Base-by-base conservation (phyloP, 805 yeast species). In the Vanderwaltozyma yarrowii region DNA sequence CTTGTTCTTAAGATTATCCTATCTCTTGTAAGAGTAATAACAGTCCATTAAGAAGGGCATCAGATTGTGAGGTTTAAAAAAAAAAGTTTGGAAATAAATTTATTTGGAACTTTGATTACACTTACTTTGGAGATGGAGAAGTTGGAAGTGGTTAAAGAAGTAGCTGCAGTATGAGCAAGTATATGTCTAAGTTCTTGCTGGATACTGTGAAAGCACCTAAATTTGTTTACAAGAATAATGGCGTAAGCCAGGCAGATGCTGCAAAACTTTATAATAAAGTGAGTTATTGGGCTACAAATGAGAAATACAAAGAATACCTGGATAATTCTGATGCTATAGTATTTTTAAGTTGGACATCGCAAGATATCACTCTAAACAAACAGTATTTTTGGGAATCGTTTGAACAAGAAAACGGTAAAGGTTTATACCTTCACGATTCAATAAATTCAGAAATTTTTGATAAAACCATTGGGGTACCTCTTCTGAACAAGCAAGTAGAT, bases 341-440 rank as follows among this genome's bases (percentile, higher is more conserved):
- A 12, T 14, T 35, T 5, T 21, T 34, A 18, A 36, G 23, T 17
- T 39, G 41, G 41, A 15, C 11, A 6, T 32, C 27, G 11, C 28
- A 33, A 10, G 35, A 36, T 25, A 9, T 30, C 12, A 13, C 3
- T 10, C 15, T 36, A 7, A 15, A 36, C 20, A 31, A 19, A 15
- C 29, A 14, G 7, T 39, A 41, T 30, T 41, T 28, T 15, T 45
- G 49, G 49, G 28, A 34, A 6, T 26, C 27, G 18, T 45, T 44
- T 21, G 44, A 37, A 7, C 6, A 21, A 16, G 29, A 35, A 3
- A 17, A 17, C 18, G n/a, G 23, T 5, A 28, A 21, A 18, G 39
- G 32, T 10, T 16, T 14, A 14, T 24, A 33, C 29, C 32, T 36
- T 17, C 23, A 19, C 16, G 31, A 30, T 5, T 32, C 39, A 2